phyloP scores from a whole-genome alignment of 2,329 filamentous ascomycete genomes.

The Cladorrhinum sp. region DNA sequence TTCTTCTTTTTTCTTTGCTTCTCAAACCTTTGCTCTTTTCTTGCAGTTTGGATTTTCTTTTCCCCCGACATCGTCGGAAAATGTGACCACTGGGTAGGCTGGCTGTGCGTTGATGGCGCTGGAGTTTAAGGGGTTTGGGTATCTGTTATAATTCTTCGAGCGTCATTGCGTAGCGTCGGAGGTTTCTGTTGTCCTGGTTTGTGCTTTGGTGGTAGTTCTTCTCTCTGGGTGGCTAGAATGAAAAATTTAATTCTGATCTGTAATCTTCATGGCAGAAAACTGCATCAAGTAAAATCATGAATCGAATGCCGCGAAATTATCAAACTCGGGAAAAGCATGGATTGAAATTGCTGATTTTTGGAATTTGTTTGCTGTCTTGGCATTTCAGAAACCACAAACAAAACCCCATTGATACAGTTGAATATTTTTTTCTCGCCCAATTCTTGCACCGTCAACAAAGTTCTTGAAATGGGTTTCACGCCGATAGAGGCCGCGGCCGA shows the following conservation, averaged over 20 bases:
- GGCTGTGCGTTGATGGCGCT: not conserved
- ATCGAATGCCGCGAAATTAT: no score
- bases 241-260: no score
- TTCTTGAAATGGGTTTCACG: conserved; percentile 33
- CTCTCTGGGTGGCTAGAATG: no score
- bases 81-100: not conserved
- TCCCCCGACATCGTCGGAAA: not conserved
- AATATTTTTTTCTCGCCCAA: not conserved
- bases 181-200: no score
- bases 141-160: not conserved
- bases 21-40: not conserved
- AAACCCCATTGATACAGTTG: not conserved
- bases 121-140: not conserved
- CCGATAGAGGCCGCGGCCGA: conserved; percentile 35
- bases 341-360: no score
- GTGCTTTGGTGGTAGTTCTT: not conserved
- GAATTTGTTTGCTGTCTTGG: not conserved
- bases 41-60: not conserved
- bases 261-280: no score
- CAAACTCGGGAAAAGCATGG: no score
- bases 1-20: not conserved
- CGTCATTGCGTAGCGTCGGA: not conserved
- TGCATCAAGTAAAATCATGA: no score
- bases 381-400: not conserved
- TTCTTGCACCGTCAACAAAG: not conserved